Evolutionary conservation across 164 flowering plant species (phyloP), one percentile per base, ranked within the genome.

Genomic region (Sextonia rubra): DNA sequence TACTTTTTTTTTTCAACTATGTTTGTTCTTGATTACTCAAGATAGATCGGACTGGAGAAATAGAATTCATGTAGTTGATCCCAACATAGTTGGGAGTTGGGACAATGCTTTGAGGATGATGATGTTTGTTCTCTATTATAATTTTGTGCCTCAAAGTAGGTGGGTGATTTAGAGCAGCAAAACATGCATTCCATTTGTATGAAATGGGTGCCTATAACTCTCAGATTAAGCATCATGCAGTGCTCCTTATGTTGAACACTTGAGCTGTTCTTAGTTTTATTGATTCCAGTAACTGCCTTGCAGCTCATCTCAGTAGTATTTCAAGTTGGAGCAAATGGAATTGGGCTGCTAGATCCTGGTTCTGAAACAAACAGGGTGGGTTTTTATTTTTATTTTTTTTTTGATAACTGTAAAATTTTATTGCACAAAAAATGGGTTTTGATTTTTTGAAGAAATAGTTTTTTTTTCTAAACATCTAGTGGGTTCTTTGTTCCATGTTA

Each of bases 281-380:
- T 66, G 32, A 22, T 17, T 23, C 30, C 24, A 47, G 30, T 23
- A 14, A 70, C 23, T 73, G 71, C 44, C 44, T 71, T 62, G 47
- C 80, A 90, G 98, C 78, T 81, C 66, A 82, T 90, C 15, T 87
- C 91, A 17, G 91, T 84, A 75, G 85, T 87, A n/a, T 92, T 91
- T 76, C 86, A 87, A 70, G 83, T 85, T 69, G 81, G 83, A 2
- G 97, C 86, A 30, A 86, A 85, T 81, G 93, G 95, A 55, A 97
- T 94, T 62, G 94, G 87, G 64, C 85, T 87, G 20, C 82, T 89
- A 32, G 98, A 92, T 81, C 94, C 97, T 3, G 83, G 96, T 77
- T 83, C 96, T 11, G 98, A 92, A 74, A 82, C 87, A 65, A 86
- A 88, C 69, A 81, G 69, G 78, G 97, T 92, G 75, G 77, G 82